Evolutionary conservation across 768 basidiomycete genomes (phyloP), one percentile per base, ranked within the genome.

Genomic region (Hydnomerulius pinastri): DNA sequence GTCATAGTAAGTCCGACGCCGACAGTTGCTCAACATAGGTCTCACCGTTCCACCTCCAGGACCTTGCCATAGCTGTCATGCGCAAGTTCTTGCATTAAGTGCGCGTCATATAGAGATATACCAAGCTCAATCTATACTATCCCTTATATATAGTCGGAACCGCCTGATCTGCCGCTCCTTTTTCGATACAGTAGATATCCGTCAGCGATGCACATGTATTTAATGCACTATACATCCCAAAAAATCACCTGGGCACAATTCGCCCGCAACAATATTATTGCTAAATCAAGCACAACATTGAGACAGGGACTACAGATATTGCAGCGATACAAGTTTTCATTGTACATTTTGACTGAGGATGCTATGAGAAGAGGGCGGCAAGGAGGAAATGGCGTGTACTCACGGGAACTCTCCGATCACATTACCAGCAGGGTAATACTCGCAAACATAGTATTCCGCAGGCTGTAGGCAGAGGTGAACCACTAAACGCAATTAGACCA

Each of bases 21-120:
- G 33, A 8, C 4, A 29, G 8, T 36, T 18, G 7, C 8, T 20
- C 24, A n/a, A 6, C 17, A 4, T 20, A 10, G 12, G 15, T 28
- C 20, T 43, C 12, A 41, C 12, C 15, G 2, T 21, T 41, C 5
- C 13, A 18, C 17, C 9, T 18, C 21, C 15, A 50, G 48, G 48
- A 50, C 40, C 48, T 50, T 27, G 48, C 48, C 13, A 27, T 50
- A 10, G 32, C 40, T 18, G 30, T 50, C 38, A 43, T 50, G 23
- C 48, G 48, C 29, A 50, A 20, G 21, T 25, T 50, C 24, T 29
- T 50, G 40, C 41, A 35, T 27, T 50, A 15, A 42, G 27, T 30
- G 4, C 23, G n/a, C 6, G 18, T 7, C 25, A 13, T 17, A 17
- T 24, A 25, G 23, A 41, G 39, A 39, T 15, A 39, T n/a, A 24